Evolutionary conservation across 371 early-diverging fungal genomes (phyloP).

Genomic region (Apophysomyces sp.): DNA sequence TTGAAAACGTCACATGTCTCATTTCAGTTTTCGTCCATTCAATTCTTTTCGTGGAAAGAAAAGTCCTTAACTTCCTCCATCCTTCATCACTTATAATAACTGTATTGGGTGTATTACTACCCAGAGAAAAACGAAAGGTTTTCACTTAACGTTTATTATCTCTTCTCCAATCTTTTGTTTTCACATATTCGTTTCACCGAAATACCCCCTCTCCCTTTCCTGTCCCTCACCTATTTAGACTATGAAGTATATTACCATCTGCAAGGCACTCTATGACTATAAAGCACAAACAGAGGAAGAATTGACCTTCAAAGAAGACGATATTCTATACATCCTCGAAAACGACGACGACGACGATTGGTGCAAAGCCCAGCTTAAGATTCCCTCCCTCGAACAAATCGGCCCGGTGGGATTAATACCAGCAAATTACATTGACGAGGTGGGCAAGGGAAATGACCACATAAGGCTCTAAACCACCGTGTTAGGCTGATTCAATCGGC

Average conservation of each 20-base stretch:
- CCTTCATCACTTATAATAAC: background rate
- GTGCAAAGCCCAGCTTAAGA: conserved; percentile 76
- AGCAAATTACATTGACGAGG: conserved; percentile 74
- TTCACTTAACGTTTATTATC: background rate
- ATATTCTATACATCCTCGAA: conserved; percentile 70
- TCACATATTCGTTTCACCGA: background rate
- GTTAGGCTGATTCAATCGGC: conserved; percentile 46
- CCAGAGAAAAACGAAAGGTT: background rate
- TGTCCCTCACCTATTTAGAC: conserved; percentile 1
- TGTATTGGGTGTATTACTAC: background rate
- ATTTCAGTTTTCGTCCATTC: no score
- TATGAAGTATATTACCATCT: conserved; percentile 47
- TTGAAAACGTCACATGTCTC: no score
- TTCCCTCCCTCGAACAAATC: conserved; percentile 34
- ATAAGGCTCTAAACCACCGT: background rate
- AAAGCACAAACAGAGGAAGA: conserved; percentile 83
- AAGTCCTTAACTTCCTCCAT: background rate
- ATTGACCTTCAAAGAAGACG: conserved; percentile 75
- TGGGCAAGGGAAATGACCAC: conserved; percentile 22
- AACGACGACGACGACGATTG: conserved; percentile 63
- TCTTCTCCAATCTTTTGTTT: background rate
- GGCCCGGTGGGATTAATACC: conserved; percentile 74
- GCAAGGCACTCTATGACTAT: conserved; percentile 73
- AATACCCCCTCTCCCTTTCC: background rate
- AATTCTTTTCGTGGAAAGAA: no score